These are phyloP conservation scores for Salvia sclarea DNA, from an alignment of 305 asterid species.

Conservation along the genomic window DNA sequence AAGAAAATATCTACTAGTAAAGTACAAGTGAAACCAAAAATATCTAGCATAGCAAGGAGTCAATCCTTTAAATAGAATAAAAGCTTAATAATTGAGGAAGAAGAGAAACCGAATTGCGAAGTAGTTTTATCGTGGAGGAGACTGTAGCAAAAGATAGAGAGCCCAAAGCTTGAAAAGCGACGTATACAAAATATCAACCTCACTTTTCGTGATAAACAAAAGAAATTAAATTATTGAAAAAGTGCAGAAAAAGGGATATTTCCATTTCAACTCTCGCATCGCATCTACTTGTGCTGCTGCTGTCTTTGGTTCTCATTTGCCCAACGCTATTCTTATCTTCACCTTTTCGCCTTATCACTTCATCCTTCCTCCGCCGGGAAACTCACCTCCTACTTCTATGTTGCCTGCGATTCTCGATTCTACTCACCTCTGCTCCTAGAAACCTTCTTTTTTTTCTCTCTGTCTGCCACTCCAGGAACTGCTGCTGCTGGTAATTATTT, in stretches of 20 bases:
- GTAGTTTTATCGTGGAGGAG: background rate
- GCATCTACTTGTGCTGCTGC: conserved; percentile 14
- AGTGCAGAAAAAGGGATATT: conserved; percentile 27
- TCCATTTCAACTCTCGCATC: conserved; percentile 29
- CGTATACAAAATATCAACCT: background rate
- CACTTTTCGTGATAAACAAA: background rate
- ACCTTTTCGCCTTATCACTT: conserved; percentile 10
- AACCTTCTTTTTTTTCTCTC: background rate
- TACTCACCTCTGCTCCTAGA: background rate
- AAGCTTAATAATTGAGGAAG: background rate
- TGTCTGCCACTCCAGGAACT: background rate
- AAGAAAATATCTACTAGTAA: background rate
- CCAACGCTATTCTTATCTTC: conserved; percentile 30
- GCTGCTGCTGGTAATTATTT: conserved; percentile 27
- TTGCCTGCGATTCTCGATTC: background rate
- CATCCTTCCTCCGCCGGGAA: background rate
- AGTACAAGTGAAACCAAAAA: background rate
- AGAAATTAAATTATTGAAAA: background rate
- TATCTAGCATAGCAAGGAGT: background rate
- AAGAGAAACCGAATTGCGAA: background rate
- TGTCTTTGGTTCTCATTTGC: conserved; percentile 26
- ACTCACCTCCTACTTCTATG: background rate
- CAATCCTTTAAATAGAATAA: background rate
- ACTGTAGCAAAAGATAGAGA: background rate
- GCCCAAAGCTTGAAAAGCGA: conserved; percentile 2